Percentiles rank a stretch among this genome's conserved stretches.
Conservation (phyloP, 306 rosid species). For the Lathyrus aphaca region DNA sequence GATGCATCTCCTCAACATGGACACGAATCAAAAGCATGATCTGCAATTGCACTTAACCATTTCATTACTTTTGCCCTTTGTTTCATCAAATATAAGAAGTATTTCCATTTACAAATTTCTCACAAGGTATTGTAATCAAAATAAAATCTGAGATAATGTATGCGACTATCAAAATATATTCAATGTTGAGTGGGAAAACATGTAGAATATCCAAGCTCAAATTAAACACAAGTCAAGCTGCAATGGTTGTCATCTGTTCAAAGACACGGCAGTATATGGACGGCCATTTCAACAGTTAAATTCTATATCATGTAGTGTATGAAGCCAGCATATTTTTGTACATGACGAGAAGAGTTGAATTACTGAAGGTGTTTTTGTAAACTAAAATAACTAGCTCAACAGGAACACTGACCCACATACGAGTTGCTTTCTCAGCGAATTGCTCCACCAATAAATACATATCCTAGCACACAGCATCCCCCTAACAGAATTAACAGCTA, state of each 20-base stretch:
- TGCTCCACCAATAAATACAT: too few relatives aligned
- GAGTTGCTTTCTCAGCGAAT: too few relatives aligned
- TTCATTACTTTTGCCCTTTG: neutral
- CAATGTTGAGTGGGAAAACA: neutral
- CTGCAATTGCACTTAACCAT: too few relatives aligned
- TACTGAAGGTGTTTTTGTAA: neutral
- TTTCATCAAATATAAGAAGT: neutral
- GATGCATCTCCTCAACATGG: too few relatives aligned
- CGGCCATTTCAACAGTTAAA: constrained; percentile 3
- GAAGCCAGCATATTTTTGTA: neutral
- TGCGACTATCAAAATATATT: neutral
- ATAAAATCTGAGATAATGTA: neutral
- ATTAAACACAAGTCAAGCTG: neutral
- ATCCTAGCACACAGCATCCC: too few relatives aligned
- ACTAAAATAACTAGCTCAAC: too few relatives aligned
- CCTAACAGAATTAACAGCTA: too few relatives aligned
- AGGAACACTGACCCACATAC: neutral
- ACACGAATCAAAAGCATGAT: too few relatives aligned
- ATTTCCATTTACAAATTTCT: neutral
- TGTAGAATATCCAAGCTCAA: neutral
- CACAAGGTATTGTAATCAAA: constrained; percentile 1
- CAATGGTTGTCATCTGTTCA: constrained; percentile 11
- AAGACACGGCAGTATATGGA: neutral
- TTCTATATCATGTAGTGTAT: neutral
- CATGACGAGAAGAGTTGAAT: neutral